A percentile compares a stretch with the other conserved stretches of the same genome.
Evolutionary conservation across 768 basidiomycete genomes (phyloP).

Genomic region (Holtermanniella nyarrowii): DNA sequence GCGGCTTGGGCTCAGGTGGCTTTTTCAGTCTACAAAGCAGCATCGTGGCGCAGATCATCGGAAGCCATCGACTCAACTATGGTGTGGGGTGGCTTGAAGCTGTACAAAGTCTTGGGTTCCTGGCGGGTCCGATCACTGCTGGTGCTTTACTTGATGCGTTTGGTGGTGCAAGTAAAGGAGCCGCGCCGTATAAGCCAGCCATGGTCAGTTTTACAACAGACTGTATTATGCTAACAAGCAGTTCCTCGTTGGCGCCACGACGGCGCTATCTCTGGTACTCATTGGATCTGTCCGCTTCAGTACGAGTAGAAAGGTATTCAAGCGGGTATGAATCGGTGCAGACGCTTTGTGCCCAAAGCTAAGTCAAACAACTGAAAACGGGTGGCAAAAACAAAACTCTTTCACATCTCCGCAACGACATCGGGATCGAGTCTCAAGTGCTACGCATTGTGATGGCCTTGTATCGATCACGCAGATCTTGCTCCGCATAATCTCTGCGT

Average conservation of each 20-base stretch:
- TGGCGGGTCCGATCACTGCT: slow-evolving; percentile 16
- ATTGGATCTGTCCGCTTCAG: neutral
- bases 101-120: slow-evolving; percentile 9
- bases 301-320: neutral
- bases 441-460: no score
- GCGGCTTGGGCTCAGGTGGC: slow-evolving; percentile 13
- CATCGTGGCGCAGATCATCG: slow-evolving; percentile 13
- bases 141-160: slow-evolving; percentile 15
- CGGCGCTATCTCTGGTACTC: neutral
- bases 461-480: no score
- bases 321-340: no score
- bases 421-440: no score
- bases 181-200: slow-evolving; percentile 12
- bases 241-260: neutral
- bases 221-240: neutral
- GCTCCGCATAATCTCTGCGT: no score
- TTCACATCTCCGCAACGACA: no score
- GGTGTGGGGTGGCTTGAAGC: slow-evolving; percentile 12
- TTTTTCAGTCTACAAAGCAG: slow-evolving; percentile 15
- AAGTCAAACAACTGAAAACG: no score
- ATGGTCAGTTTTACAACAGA: slow-evolving; percentile 9
- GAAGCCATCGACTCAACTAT: slow-evolving; percentile 7
- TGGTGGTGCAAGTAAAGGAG: slow-evolving; percentile 10
- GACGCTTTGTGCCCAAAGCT: no score
- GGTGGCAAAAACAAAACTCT: no score